phyloP scores from a whole-genome alignment of 768 basidiomycete species.

The Pholiota molesta region DNA sequence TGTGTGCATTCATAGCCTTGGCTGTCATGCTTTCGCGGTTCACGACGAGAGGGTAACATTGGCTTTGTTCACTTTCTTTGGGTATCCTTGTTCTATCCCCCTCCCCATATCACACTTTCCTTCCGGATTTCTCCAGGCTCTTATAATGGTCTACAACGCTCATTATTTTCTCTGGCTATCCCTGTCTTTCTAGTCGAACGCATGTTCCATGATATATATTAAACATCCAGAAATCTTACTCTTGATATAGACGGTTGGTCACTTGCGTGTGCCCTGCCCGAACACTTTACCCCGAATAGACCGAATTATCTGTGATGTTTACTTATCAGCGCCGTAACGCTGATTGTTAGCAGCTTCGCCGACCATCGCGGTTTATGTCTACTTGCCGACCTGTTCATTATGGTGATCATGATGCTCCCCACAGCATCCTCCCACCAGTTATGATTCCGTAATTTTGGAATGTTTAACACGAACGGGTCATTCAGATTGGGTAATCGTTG shows the following conservation, averaged over 20 bases:
- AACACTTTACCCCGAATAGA: not conserved
- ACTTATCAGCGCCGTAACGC: not conserved
- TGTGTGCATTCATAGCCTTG: constrained; percentile 77
- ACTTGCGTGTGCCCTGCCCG: not conserved
- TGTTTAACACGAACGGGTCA: not conserved
- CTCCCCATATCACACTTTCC: not conserved
- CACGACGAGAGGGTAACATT: constrained; percentile 49
- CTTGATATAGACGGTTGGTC: not conserved
- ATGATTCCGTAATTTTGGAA: not conserved
- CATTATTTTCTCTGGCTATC: not conserved
- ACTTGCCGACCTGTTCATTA: not conserved
- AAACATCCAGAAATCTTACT: not conserved
- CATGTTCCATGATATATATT: not conserved
- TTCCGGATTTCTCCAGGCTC: not conserved
- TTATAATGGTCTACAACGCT: not conserved
- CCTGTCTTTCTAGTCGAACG: not conserved
- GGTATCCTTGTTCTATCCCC: not conserved
- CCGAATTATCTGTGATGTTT: not conserved
- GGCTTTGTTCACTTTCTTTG: not conserved
- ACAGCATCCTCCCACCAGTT: not conserved
- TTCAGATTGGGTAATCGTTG: not conserved
- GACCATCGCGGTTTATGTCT: not conserved
- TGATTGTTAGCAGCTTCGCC: not conserved
- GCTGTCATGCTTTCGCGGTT: constrained; percentile 80
- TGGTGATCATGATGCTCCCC: not conserved